Evolutionary conservation across 2,329 filamentous ascomycete genomes (phyloP).

Genomic region (Huntiella decipiens): DNA sequence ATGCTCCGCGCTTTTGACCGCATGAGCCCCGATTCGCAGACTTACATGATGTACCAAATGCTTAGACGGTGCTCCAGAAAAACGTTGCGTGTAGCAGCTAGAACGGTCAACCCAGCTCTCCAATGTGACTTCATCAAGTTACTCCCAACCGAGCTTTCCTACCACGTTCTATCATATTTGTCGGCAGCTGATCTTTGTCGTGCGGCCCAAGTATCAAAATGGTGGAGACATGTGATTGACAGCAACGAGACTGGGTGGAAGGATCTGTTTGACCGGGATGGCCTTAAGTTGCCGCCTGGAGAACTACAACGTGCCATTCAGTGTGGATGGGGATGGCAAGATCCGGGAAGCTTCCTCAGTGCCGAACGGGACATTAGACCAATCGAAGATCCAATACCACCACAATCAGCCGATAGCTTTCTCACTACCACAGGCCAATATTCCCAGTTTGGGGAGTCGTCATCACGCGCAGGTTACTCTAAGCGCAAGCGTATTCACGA

Average conservation of each 20-base stretch:
- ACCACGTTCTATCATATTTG: constrained; percentile 75
- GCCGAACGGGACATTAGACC: constrained; percentile 62
- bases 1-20: constrained; percentile 83
- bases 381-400: too few species aligned
- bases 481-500: too few species aligned
- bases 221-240: constrained; percentile 81
- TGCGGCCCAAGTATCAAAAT: constrained; percentile 81
- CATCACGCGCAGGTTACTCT: constrained; percentile 13
- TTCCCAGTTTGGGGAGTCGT: too few species aligned
- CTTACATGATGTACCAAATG: constrained; percentile 92
- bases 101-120: constrained; percentile 78
- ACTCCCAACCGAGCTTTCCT: constrained; percentile 67
- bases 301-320: constrained; percentile 72
- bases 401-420: too few species aligned
- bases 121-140: constrained; percentile 84
- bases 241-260: constrained; percentile 94
- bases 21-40: constrained; percentile 80
- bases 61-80: constrained; percentile 72
- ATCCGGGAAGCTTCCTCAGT: constrained; percentile 54
- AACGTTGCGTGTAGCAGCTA: constrained; percentile 74
- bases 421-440: too few species aligned
- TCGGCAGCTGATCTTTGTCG: constrained; percentile 72
- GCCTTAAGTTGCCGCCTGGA: constrained; percentile 56
- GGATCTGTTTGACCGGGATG: constrained; percentile 69
- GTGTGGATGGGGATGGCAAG: constrained; percentile 97